Evolutionary conservation across 768 basidiomycete species (phyloP).

Genomic region (Phanerodontia chrysosporium): DNA sequence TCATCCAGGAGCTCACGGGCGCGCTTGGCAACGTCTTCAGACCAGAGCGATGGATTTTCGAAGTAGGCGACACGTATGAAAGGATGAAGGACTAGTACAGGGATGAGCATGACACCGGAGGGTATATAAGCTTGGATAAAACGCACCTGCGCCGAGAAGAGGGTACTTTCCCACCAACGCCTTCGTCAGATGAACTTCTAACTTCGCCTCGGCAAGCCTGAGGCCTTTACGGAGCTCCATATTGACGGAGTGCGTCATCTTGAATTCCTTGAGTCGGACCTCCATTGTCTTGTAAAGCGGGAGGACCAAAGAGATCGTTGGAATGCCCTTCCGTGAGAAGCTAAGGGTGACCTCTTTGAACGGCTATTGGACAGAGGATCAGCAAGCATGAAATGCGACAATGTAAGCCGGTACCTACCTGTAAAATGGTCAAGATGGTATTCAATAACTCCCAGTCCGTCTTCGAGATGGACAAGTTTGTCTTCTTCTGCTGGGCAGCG

Average conservation of each 20-base stretch:
- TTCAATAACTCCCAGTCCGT: background rate
- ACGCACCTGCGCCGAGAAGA: background rate
- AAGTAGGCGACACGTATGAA: background rate
- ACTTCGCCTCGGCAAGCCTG: background rate
- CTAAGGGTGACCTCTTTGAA: constrained; percentile 1
- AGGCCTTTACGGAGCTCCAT: background rate
- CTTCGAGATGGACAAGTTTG: background rate
- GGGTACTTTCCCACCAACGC: background rate
- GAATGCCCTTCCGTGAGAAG: background rate
- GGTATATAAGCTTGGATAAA: background rate
- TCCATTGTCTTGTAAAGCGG: constrained; percentile 3
- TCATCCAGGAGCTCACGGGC: background rate
- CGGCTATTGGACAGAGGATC: background rate
- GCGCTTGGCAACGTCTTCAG: background rate
- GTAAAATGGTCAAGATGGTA: too few species aligned
- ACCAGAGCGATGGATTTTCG: background rate
- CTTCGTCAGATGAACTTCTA: background rate
- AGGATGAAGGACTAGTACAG: background rate
- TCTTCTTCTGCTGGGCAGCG: background rate
- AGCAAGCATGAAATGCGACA: too few species aligned
- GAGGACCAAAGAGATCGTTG: background rate
- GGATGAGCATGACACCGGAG: background rate
- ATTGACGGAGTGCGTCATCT: background rate
- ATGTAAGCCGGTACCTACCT: too few species aligned
- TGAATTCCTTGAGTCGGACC: background rate